Base-by-base conservation (phyloP, 1,284 basidiomycete species). In the Mycena sp. region DNA sequence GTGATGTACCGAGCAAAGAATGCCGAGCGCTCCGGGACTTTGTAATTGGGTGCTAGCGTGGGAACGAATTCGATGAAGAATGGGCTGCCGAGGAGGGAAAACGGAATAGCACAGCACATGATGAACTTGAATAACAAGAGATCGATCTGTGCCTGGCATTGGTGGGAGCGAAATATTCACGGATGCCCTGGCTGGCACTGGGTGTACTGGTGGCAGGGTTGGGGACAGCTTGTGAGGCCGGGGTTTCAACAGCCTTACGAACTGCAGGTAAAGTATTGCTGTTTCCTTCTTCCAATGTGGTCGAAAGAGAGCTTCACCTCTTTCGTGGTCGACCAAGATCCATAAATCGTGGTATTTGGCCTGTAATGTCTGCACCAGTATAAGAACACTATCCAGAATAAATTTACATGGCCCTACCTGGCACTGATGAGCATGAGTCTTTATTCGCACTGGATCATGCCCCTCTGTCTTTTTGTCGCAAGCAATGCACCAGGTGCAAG, bases 61-160 rank as follows among this genome's bases (percentile, higher is more conserved):
- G 25, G 17, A 17, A 63, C 32, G 28, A 62, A 57, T 11, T 56
- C 58, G 9, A 29, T 6, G 25, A 66, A 66, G 30, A 45, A 68
- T 6, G 12, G 14, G 49, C 40, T 68, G 28, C 56, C 29, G 2
- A 68, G 48, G 2, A 67, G 40, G 14, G 52, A 37, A 35, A 48
- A 67, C 0, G 65, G 58, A 21, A 67, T 41, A 0, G 65, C 63
- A 26, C 63, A 65, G 56, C 65, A 68, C 38, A 68, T 57, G 32
- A 68, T 53, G n/a, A 68, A 54, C 17, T 45, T 29, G 43, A 66
- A 63, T 25, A 68, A 38, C 11, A 60, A 37, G 19, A 57, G 35
- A 37, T 63, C 52, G 16, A 68, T 63, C 21, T 35, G 16, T 6
- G 57, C 46, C 56, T 65, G 59, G 23, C 53, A 61, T 65, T 65